Base-by-base conservation (phyloP, 495 filamentous ascomycete genomes). In the Penicillium daleae region DNA sequence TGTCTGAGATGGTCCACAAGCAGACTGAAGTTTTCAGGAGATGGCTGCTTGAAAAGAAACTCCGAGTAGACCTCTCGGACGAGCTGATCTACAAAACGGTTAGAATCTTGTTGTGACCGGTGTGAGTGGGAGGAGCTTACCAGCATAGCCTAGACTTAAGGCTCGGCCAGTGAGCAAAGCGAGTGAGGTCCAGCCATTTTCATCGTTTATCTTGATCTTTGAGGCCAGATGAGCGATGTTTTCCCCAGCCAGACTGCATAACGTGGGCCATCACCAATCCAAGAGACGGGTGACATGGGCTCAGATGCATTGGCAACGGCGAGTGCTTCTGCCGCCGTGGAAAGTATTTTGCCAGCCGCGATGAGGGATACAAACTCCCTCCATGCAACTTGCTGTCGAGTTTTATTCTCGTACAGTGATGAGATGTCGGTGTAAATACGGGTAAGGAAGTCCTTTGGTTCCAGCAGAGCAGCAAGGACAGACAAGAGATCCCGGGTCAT, bases 201-300 rank as follows among this genome's bases (percentile, higher is more conserved):
- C 78, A 29, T 85, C 74, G 26, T 78, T 66, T 4, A 61, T 44
- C 3, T 61, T 57, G 22, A 73, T 60, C 15, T 80, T 72, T 40
- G 72, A 72, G 27, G 77, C 73, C 76, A 89, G 83, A 22, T 76
- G 58, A 15, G 80, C 80, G 42, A 93, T 80, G 66, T 87, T 91
- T n/a, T 44, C 59, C 89, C 92, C 13, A 97, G 73, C 95, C 96
- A 98, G 5, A 74, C 66, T 9, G 83, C 79, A 78, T 90, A 98
- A 10, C 81, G 64, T 46, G 73, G 74, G 0, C 87, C 86, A 70
- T 89, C 83, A 7, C 88, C 84, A 27, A 92, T 66, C 94, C 93
- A 97, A 1, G 63, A 78, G 35, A 61, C 63, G 37, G 55, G 72
- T 44, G 60, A 70, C 59, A 57, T 24, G 50, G 68, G 32, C 46